These are phyloP conservation scores for Hypoxylon sp. DNA, from an alignment of 2,329 filamentous ascomycete genomes.

Conservation along the genomic window DNA sequence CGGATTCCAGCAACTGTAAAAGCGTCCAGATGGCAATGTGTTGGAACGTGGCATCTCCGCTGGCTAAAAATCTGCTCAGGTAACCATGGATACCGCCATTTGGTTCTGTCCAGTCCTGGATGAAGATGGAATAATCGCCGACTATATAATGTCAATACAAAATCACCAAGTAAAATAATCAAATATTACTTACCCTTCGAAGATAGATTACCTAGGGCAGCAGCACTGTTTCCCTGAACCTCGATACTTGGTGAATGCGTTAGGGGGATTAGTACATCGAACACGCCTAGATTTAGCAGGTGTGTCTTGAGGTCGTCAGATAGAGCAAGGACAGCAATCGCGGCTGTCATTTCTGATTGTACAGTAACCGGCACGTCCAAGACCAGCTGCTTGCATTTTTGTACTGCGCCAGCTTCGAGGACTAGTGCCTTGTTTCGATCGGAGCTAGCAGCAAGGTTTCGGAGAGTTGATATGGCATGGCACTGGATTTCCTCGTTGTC, in stretches of 20 bases:
- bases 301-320: conserved; percentile 97
- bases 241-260: conserved; percentile 97
- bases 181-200: conserved; percentile 81
- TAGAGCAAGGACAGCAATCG: conserved; percentile 93
- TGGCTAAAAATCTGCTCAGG: conserved; percentile 90
- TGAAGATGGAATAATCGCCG: conserved; percentile 95
- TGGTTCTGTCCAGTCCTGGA: conserved; percentile 92
- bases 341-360: conserved; percentile 99
- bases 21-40: conserved; percentile 99
- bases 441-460: conserved; percentile 95
- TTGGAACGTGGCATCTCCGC: conserved; percentile 96
- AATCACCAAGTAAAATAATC: background rate
- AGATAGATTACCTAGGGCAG: conserved; percentile 93
- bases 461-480: conserved; percentile 95
- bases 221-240: conserved; percentile 97
- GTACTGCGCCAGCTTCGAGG: conserved; percentile 93
- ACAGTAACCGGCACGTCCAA: conserved; percentile 93
- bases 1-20: conserved; percentile 93
- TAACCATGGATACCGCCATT: conserved; percentile 97
- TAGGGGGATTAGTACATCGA: conserved; percentile 94
- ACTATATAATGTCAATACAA: conserved; percentile 68
- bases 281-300: conserved; percentile 91
- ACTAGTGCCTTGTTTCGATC: conserved; percentile 99
- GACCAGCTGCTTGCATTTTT: conserved; percentile 98
- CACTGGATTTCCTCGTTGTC: conserved; percentile 99